Evolutionary conservation across 2,329 filamentous ascomycete species (phyloP).

Genomic region (Teratosphaeria viscida): DNA sequence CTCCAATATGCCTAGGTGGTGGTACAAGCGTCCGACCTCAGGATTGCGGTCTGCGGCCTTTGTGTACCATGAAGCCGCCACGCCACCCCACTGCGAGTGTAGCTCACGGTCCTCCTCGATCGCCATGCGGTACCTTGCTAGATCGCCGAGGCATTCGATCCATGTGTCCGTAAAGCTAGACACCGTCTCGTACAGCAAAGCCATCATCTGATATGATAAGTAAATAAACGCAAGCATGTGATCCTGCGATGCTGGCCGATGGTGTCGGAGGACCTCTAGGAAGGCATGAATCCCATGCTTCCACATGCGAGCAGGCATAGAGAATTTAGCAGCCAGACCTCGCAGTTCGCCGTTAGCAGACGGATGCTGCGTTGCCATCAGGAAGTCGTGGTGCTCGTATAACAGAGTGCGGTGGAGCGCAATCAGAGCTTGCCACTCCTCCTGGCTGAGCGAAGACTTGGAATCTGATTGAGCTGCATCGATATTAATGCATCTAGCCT

Average conservation of each 20-base stretch:
- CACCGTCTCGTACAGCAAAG: conserved; percentile 74
- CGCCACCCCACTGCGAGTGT: conserved; percentile 65
- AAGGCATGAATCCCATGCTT: conserved; percentile 64
- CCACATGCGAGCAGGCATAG: conserved; percentile 93
- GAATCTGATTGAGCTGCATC: conserved; percentile 54
- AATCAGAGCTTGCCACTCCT: conserved; percentile 79
- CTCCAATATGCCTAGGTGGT: conserved; percentile 74
- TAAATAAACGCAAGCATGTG: conserved; percentile 91
- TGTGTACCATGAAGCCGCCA: conserved; percentile 75
- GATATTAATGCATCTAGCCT: conserved; percentile 77
- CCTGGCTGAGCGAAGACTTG: conserved; percentile 39
- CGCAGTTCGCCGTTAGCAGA: conserved; percentile 59
- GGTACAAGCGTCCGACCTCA: conserved; percentile 67
- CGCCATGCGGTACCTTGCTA: conserved; percentile 80
- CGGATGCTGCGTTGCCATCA: conserved; percentile 78
- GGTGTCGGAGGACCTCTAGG: conserved; percentile 48
- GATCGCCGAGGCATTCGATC: conserved; percentile 85
- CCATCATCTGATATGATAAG: conserved; percentile 81
- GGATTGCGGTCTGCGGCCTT: conserved; percentile 70
- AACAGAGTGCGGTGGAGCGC: conserved; percentile 61
- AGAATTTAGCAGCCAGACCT: conserved; percentile 65
- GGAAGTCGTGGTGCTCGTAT: conserved; percentile 44
- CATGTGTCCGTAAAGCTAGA: conserved; percentile 76
- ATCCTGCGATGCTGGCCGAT: conserved; percentile 66
- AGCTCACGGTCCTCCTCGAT: conserved; percentile 70